Evolutionary conservation across 768 basidiomycete species (phyloP).

Genomic region (Mycena galericulata): DNA sequence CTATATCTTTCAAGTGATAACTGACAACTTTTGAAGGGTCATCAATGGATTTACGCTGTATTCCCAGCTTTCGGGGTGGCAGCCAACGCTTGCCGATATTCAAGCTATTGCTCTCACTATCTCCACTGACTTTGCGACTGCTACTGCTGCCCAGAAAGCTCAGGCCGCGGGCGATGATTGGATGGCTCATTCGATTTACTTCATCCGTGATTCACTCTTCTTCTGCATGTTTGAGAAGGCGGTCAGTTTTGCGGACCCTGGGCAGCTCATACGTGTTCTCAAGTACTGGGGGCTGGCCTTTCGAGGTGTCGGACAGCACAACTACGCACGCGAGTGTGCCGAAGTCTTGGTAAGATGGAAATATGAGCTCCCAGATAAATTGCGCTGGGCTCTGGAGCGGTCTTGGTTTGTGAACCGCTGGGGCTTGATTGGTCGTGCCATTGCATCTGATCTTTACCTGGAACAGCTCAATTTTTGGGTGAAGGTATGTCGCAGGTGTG

Average conservation of each 20-base stretch:
- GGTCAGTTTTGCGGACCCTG: slow-evolving; percentile 46
- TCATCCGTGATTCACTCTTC: slow-evolving; percentile 44
- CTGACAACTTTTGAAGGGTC: slow-evolving; percentile 17
- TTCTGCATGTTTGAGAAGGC: slow-evolving; percentile 46
- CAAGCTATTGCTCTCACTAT: slow-evolving; percentile 12
- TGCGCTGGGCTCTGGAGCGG: slow-evolving; percentile 33
- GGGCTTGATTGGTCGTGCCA: slow-evolving; percentile 40
- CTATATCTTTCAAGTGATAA: no score
- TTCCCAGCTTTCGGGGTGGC: no score
- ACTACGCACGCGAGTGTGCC: slow-evolving; percentile 48
- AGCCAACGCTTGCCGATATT: slow-evolving; percentile 26
- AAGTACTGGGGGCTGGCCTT: no score
- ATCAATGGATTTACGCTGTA: slow-evolving; percentile 22
- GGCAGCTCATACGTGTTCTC: slow-evolving; percentile 41
- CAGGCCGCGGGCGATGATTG: slow-evolving; percentile 14
- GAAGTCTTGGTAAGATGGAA: slow-evolving; percentile 38
- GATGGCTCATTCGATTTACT: slow-evolving; percentile 41
- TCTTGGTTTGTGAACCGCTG: slow-evolving; percentile 45
- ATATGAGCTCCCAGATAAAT: slow-evolving; percentile 32
- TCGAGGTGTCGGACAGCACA: no score
- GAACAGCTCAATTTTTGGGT: slow-evolving; percentile 46
- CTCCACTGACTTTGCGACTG: slow-evolving; percentile 15
- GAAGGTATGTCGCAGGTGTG: slow-evolving; percentile 39
- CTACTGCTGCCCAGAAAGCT: slow-evolving; percentile 19
- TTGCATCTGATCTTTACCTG: slow-evolving; percentile 45